These are phyloP conservation scores for Kwoniella sp. DNA, from an alignment of 768 basidiomycete genomes.

Conservation along the genomic window DNA sequence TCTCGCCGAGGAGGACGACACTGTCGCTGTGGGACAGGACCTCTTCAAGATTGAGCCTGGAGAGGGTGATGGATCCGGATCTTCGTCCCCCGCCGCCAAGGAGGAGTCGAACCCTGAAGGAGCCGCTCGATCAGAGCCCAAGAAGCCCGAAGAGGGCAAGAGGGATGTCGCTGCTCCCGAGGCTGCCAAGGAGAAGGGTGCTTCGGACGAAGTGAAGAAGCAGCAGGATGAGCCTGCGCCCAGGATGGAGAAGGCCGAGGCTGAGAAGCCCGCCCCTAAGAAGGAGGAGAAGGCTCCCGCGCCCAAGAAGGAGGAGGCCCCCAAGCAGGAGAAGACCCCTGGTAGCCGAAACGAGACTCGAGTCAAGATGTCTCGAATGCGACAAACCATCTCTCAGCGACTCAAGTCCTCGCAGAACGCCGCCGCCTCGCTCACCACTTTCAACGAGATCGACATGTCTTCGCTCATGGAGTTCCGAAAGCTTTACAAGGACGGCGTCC, in stretches of 20 bases:
- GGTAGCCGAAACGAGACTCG: slow-evolving; percentile 79
- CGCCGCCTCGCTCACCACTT: slow-evolving; percentile 93
- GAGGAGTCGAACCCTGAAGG: slow-evolving; percentile 29
- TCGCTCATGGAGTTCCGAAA: slow-evolving; percentile 87
- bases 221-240: slow-evolving; percentile 35
- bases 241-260: slow-evolving; percentile 29
- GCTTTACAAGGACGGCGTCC: slow-evolving; percentile 83
- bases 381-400: slow-evolving; percentile 90
- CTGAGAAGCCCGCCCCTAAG: slow-evolving; percentile 31
- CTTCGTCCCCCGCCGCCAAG: slow-evolving; percentile 11
- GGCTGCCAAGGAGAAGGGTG: slow-evolving; percentile 40
- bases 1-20: slow-evolving; percentile 85
- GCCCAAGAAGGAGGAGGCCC: slow-evolving; percentile 46
- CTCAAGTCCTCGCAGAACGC: slow-evolving; percentile 97
- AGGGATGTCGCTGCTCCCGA: slow-evolving; percentile 41
- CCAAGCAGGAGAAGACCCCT: slow-evolving; percentile 48
- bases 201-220: slow-evolving; percentile 38
- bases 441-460: slow-evolving; percentile 99
- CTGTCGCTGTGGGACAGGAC: slow-evolving; percentile 90
- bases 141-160: slow-evolving; percentile 41
- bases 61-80: slow-evolving; percentile 54
- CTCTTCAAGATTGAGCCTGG: slow-evolving; percentile 86
- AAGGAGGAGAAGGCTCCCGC: slow-evolving; percentile 44
- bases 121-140: slow-evolving; percentile 38
- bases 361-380: slow-evolving; percentile 99